Evolutionary conservation across 2,329 filamentous ascomycete genomes (phyloP), one percentile per base, ranked within the genome.

Genomic region (Orbilia brochopaga): DNA sequence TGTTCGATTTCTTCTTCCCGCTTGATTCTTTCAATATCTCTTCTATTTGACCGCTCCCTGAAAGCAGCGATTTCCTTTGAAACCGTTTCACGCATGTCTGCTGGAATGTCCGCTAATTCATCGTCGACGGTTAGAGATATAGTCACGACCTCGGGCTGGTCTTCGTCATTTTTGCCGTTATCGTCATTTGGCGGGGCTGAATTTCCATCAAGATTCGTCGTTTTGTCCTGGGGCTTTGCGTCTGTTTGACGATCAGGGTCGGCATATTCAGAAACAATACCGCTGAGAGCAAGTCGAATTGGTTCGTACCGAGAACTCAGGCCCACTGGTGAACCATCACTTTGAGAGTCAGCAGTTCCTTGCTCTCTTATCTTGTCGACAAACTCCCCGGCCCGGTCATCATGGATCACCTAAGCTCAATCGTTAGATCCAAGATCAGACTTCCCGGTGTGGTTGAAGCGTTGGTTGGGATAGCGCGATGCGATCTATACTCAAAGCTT

Each of bases 11-110:
- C 93, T 78, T 99, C 94, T 79, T 99, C 94, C 50, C 89, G 85
- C 77, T 88, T 88, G 37, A 96, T 81, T 2, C 94, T 89, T 79
- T 99, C 94, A 77, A 95, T 82, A 78, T 99, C 94, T 42, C 93
- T 85, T 73, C 90, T 87, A 69, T 88, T 96, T 76, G 93, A 97
- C 19, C 93, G 86, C 75, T 99, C 94, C 74, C 94, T 86, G 82
- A 99, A 99, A 0, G 92, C 90, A 0, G 91, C 88, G 77, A 99
- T 99, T 79, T 99, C 95, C 65, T 89, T 89, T 0, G 94, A 91
- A 15, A 99, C 94, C 0, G 91, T 92, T 78, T 96, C 94, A 23
- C 94, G 88, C 91, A 96, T 95, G 78, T 97, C 94, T 0, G 91
- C 89, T 0, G 94, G 94, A 53, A 99, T 97, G 77, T 99, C 94